These are phyloP conservation scores for Debaryomycetaceae sp. DNA, from an alignment of 1,139 yeast species.

Conservation along the genomic window DNA sequence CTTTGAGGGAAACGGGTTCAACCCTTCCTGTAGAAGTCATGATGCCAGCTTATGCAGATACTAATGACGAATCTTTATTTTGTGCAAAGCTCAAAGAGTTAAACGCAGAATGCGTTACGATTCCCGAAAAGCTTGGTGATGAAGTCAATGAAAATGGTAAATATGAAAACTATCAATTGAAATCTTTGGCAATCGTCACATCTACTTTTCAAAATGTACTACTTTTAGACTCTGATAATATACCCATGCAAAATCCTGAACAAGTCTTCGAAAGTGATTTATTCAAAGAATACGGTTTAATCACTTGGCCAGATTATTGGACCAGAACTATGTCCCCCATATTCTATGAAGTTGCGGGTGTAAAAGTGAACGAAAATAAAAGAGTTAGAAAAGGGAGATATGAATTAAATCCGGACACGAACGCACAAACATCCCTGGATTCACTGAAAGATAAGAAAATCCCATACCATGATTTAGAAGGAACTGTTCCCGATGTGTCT, in stretches of 20 bases:
- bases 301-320: conserved; percentile 87
- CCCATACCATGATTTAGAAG: conserved; percentile 51
- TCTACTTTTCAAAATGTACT: conserved; percentile 42
- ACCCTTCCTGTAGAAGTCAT: conserved; percentile 36
- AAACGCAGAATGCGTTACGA: conserved; percentile 29
- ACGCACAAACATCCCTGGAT: conserved; percentile 5
- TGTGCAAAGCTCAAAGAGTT: conserved; percentile 24
- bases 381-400: conserved; percentile 23
- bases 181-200: conserved; percentile 37
- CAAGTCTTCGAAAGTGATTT: conserved; percentile 51
- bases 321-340: conserved; percentile 66
- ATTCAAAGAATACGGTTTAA: conserved; percentile 53
- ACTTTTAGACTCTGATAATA: conserved; percentile 42
- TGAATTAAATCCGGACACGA: conserved; percentile 11
- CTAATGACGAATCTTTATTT: conserved; percentile 24
- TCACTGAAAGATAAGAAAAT: conserved; percentile 12
- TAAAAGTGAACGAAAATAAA: conserved; percentile 23
- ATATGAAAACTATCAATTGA: conserved; percentile 37
- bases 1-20: conserved; percentile 35
- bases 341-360: conserved; percentile 63
- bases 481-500: conserved; percentile 59
- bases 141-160: conserved; percentile 25
- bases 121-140: conserved; percentile 36
- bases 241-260: conserved; percentile 36
- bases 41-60: conserved; percentile 30